Evolutionary conservation across 345 rosid species (phyloP).

Genomic region (Corchorus olitorius): DNA sequence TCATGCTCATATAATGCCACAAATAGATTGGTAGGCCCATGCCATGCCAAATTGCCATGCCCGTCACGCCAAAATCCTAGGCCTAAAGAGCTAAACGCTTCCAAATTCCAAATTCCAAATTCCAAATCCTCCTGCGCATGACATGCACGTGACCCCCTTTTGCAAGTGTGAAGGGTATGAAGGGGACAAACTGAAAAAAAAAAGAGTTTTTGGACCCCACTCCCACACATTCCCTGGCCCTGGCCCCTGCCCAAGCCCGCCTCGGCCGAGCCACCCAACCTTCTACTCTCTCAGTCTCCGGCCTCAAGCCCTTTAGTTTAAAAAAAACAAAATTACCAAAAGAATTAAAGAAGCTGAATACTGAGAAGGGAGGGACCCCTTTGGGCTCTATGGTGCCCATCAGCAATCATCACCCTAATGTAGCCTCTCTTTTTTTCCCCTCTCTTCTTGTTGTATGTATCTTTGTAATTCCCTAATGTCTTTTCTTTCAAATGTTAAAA

Average conservation of each 20-base stretch:
- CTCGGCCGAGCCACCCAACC: not conserved
- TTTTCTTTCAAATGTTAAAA: not conserved
- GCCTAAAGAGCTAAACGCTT: not conserved
- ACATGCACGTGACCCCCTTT: conserved; percentile 26
- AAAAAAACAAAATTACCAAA: not conserved
- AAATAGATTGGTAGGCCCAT: not conserved
- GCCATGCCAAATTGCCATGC: conserved; percentile 13
- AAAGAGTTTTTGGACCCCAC: not conserved
- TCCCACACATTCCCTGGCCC: conserved; percentile 8
- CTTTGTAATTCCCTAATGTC: not conserved
- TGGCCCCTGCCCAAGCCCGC: not conserved
- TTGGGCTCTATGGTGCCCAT: not conserved
- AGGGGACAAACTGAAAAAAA: conserved; percentile 24
- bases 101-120: too few relatives aligned
- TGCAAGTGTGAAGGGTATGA: conserved; percentile 24
- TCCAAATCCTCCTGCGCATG: conserved; percentile 12
- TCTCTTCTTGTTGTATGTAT: not conserved
- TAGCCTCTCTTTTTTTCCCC: not conserved
- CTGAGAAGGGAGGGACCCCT: conserved; percentile 7
- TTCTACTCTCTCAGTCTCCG: not conserved
- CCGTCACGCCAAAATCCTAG: conserved; percentile 24
- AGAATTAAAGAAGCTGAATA: not conserved
- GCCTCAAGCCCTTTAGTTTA: not conserved
- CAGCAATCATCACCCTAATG: conserved; percentile 20
- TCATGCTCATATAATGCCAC: not conserved